Percentiles rank a stretch among this genome's conserved stretches.
phyloP scores from a whole-genome alignment of 257 asterid genomes.

The Penstemon eatonii region DNA sequence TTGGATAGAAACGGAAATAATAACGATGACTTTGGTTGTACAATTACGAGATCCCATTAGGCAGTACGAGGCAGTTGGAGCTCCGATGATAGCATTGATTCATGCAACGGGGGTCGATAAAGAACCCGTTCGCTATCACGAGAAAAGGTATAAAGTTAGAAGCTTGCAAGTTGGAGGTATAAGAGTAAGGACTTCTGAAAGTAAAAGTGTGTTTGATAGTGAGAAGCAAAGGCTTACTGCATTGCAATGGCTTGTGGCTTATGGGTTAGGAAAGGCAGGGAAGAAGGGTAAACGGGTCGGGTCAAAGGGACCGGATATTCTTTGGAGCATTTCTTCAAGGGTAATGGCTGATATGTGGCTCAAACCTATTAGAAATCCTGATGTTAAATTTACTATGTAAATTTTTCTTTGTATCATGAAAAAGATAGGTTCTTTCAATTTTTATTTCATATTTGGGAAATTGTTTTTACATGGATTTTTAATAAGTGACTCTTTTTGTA shows the following conservation, averaged over 20 bases:
- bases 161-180: constrained; percentile 72
- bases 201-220: constrained; percentile 55
- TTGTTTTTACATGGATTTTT: not conserved
- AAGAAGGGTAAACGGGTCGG: constrained; percentile 53
- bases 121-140: constrained; percentile 36
- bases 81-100: constrained; percentile 70
- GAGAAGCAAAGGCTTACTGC: constrained; percentile 88
- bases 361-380: constrained; percentile 82
- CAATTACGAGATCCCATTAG: constrained; percentile 88
- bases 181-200: constrained; percentile 42
- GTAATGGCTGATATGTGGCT: constrained; percentile 98
- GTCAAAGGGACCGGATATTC: constrained; percentile 47
- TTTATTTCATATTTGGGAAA: not conserved
- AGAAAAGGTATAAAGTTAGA: constrained; percentile 53
- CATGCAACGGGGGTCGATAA: constrained; percentile 36
- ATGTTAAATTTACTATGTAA: constrained; percentile 64
- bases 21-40: constrained; percentile 47
- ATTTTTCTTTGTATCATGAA: not conserved
- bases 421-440: not conserved
- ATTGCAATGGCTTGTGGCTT: constrained; percentile 73
- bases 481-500: constrained; percentile 16
- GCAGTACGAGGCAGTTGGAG: constrained; percentile 87
- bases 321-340: constrained; percentile 85
- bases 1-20: constrained; percentile 37
- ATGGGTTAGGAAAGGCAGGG: constrained; percentile 68